Evolutionary conservation across 306 rosid species (phyloP), one percentile per base, ranked within the genome.

Genomic region (Cicer yamashitae): DNA sequence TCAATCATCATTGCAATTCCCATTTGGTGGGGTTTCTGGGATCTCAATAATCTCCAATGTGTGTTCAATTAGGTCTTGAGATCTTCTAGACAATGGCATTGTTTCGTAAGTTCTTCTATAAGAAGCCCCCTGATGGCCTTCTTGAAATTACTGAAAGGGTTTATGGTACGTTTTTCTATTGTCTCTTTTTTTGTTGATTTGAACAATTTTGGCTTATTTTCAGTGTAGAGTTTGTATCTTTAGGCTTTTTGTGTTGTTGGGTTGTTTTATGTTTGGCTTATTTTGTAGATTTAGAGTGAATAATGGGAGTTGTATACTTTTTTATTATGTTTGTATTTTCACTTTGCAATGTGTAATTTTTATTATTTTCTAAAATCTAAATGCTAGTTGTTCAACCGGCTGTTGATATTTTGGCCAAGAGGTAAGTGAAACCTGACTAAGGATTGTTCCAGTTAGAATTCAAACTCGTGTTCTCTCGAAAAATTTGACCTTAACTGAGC

Each of bases 71-170:
- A 62, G 69, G 82, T 84, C 70, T 69, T 67, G 85, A n/a, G 89
- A 86, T 90, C 91, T 87, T 83, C 62, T 68, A 68, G 46, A 73
- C 81, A 94, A 96, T 96, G 98, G 97, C 97, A 59, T 78, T 96
- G 78, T 96, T 96, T 65, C 81, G 97, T 18, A 92, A 92, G 87
- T 90, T 96, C 90, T 96, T 96, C 60, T 92, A 87, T 67, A 87
- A 91, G 87, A 96, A 96, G 84, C 99, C 99, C 7, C 99, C 99
- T 17, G 98, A 96, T 20, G 99, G 99, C 82, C 96, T 92, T 62
- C 66, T 92, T 45, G 99, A 96, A 89, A 96, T 96, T 82, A 85
- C 91, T 81, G 99, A 89, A 77, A 88, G 92, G 85, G 97, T 96
- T 86, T 96, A 90, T 85, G 98, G 99, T 96, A 89, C 40, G 96